Conservation (phyloP, 108 stramenopile genomes). For the Skeletonema grethae region DNA sequence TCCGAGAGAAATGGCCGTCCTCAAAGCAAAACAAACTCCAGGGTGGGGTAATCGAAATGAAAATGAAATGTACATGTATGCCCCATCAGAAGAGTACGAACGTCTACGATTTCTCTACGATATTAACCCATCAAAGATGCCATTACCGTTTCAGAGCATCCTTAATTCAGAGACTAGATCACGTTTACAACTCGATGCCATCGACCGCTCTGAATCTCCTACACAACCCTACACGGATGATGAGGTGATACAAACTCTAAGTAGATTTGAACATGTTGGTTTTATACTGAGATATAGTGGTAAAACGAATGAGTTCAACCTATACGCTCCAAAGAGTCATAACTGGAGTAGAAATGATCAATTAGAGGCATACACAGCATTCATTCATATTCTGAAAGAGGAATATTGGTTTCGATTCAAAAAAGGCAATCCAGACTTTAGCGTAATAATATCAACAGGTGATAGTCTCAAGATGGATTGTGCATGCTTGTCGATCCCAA, state of each 20-base stretch:
- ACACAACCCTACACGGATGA: background rate
- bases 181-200: background rate
- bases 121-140: background rate
- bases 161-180: background rate
- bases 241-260: background rate
- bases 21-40: conserved; percentile 4
- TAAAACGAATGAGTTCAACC: background rate
- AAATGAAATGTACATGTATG: background rate
- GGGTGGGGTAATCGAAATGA: background rate
- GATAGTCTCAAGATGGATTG: conserved; percentile 9
- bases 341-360: background rate
- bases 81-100: background rate
- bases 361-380: background rate
- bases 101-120: conserved; percentile 2
- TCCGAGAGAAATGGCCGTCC: conserved; percentile 2
- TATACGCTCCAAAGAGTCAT: background rate
- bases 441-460: conserved; percentile 7
- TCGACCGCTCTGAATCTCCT: background rate
- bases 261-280: background rate
- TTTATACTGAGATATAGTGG: conserved; percentile 8
- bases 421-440: conserved; percentile 2
- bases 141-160: conserved; percentile 1
- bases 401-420: background rate
- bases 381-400: conserved; percentile 5
- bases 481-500: conserved; percentile 4